Percentiles rank a stretch among this genome's conserved stretches.
Evolutionary conservation across 768 basidiomycete genomes (phyloP).

Genomic region (Phlegmacium glaucopus): DNA sequence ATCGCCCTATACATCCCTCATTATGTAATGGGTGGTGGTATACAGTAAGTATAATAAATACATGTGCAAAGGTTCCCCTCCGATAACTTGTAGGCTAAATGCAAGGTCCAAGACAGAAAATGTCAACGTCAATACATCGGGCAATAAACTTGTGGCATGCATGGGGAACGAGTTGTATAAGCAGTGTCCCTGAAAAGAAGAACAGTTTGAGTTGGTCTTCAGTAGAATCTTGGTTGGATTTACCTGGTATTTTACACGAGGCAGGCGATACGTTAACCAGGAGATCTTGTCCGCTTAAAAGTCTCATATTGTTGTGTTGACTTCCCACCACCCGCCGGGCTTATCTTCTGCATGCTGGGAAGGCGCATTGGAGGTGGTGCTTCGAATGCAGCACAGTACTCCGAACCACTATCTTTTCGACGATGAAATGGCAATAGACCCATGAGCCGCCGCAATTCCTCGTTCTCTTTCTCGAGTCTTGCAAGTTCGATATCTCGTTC

Average conservation of each 20-base stretch:
- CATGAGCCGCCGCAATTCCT: conserved; percentile 70
- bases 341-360: conserved; percentile 21
- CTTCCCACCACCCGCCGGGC: conserved; percentile 9
- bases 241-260: no score
- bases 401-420: conserved; percentile 20
- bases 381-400: conserved; percentile 19
- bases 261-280: conserved; percentile 15
- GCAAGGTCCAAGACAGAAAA: no score
- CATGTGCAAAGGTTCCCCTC: no score
- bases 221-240: no score
- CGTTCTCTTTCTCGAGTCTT: conserved; percentile 85
- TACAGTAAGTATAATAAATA: no score
- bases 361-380: conserved; percentile 21
- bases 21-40: no score
- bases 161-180: no score
- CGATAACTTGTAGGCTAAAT: no score
- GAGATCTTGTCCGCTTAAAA: conserved; percentile 32
- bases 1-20: no score
- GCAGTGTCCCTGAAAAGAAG: not conserved
- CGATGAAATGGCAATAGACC: conserved; percentile 38
- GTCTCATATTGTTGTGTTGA: conserved; percentile 32
- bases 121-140: no score
- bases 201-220: not conserved
- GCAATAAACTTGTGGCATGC: no score
- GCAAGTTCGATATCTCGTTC: conserved; percentile 90